Evolutionary conservation across 305 asterid species (phyloP), one percentile per base, ranked within the genome.

Genomic region (Fraxinus nigra): DNA sequence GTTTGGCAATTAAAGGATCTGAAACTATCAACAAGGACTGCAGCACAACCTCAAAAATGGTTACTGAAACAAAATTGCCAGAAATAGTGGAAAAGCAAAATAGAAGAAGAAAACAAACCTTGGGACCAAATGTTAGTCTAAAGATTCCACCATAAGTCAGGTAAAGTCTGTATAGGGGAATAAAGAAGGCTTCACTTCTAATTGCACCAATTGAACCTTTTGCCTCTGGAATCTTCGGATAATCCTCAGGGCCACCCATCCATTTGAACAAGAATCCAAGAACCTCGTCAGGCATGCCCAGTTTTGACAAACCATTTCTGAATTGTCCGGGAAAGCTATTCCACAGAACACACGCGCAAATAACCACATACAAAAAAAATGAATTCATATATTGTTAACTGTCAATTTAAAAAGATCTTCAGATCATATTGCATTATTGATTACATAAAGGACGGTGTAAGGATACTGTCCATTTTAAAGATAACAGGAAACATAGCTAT

Each of bases 1-100:
- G 97, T 87, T 96, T 96, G 84, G 98, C 95, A 51, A 96, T 92
- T 2, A 87, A 84, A 77, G 98, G 98, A 89, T 96, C 97, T 40
- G 98, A 96, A 78, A 96, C 95, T 81, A 96, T 93, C 72, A 96
- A 85, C 87, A 96, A 96, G 7, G 98, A 93, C 99, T 95, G 97
- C 97, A 86, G 78, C 20, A 76, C 59, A 82, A 84, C 38, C 82
- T 65, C 84, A 82, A 33, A 67, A 78, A 81, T 22, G 59, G 32
- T 77, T 33, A 77, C 75, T 87, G 59, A 75, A 77, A 72, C 76
- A 84, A 40, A 37, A 73, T 65, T 22, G 13, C 30, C 43, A 76
- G 48, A 72, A 63, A 63, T n/a, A 2, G 22, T 35, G 69, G 33
- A 70, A 67, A 67, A 38, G 35, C 26, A 79, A 75, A 11, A 43